Conservation (phyloP, 345 rosid genomes). For the Triadica sebifera region DNA sequence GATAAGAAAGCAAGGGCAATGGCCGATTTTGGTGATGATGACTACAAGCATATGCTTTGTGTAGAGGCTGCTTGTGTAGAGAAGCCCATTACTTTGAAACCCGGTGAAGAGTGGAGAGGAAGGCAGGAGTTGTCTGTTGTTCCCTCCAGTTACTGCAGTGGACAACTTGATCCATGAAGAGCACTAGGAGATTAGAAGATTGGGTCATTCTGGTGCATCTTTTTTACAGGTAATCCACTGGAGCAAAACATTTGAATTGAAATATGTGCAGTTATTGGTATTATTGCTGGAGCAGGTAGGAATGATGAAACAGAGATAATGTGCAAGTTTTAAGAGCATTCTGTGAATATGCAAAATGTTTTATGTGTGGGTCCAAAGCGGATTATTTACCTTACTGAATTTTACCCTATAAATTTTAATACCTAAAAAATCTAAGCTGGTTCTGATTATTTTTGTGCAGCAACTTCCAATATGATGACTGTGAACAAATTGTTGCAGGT, state of each 20-base stretch:
- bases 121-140: slow-evolving; percentile 27
- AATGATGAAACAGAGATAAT: background rate
- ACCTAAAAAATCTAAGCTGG: background rate
- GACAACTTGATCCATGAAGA: slow-evolving; percentile 23
- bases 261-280: background rate
- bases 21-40: slow-evolving; percentile 68
- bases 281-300: background rate
- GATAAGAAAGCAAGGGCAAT: slow-evolving; percentile 85
- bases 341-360: slow-evolving; percentile 10
- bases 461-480: background rate
- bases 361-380: background rate
- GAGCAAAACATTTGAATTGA: background rate
- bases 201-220: slow-evolving; percentile 12
- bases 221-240: slow-evolving; percentile 27
- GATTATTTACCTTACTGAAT: too few species aligned
- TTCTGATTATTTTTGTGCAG: background rate
- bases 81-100: slow-evolving; percentile 76
- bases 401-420: background rate
- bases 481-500: slow-evolving; percentile 11
- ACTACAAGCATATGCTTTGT: slow-evolving; percentile 63
- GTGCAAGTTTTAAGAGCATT: background rate
- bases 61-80: slow-evolving; percentile 89
- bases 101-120: slow-evolving; percentile 48
- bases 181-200: slow-evolving; percentile 10
- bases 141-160: slow-evolving; percentile 32